Base-by-base conservation (phyloP, 306 rosid genomes). In the Prunus davidiana region DNA sequence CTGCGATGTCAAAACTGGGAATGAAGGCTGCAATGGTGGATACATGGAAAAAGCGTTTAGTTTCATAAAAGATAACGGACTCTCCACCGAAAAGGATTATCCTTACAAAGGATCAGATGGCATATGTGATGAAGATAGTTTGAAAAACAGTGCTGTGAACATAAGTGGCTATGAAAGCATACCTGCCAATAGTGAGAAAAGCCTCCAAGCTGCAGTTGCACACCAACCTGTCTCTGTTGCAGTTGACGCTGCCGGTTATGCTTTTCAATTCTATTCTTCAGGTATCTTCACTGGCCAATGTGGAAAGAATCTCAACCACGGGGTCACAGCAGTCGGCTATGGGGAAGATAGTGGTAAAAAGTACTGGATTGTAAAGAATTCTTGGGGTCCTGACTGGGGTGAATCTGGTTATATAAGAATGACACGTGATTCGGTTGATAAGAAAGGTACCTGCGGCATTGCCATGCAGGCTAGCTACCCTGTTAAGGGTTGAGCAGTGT, bases 361-460 rank as follows among this genome's bases (percentile, higher is more conserved):
- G 76, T 92, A 87, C 72, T 90, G 98, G 92, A 50, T 89, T 54
- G 91, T 90, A 81, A 90, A 87, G 84, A 92, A 86, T 65, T 92
- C 97, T 66, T 93, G 91, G 98, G 90, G 90, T 22, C 5, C 67
- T 28, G 79, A 66, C 18, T 84, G 97, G 93, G 96, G 96, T 19
- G 91, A 87, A 82, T 81, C 90, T 38, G 93, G 97, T 57, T 89
- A 89, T 51, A 43, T 88, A 43, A 94, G 77, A 79, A 79, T 90
- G 73, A 58, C 43, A 64, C 76, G 87, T 24, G 88, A 75, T 65
- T 41, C 67, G 1, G 14, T 0, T 18, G 78, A 86, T 41, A 83
- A 72, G 77, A 49, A 57, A 67, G 97, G 96, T 64, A 57, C 55
- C 73, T 86, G 97, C 52, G 93, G 97, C 74, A 90, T 90, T 84